These are phyloP conservation scores for Vinca minor DNA, from an alignment of 257 asterid genomes.

Conservation along the genomic window DNA sequence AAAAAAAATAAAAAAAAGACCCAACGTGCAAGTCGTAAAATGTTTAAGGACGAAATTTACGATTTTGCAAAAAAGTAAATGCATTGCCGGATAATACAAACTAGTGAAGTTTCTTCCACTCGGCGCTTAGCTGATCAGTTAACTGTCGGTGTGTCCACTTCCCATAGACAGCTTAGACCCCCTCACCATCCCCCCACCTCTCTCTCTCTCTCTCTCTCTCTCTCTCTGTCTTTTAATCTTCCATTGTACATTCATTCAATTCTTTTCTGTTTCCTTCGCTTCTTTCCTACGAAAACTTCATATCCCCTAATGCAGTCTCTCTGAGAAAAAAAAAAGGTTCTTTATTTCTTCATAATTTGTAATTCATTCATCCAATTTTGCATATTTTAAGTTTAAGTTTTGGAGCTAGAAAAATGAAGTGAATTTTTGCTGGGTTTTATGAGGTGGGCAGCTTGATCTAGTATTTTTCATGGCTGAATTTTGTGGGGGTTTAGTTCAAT, in stretches of 20 bases:
- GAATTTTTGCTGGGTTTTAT: conserved; percentile 14
- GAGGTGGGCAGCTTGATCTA: conserved; percentile 12
- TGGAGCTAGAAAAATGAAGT: conserved; percentile 2
- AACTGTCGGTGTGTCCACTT: conserved; percentile 36
- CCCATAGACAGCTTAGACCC: conserved; percentile 5
- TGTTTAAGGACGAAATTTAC: too few relatives aligned
- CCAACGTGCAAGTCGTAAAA: too few relatives aligned
- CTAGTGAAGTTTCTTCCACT: neutral
- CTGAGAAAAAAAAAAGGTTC: conserved; percentile 2
- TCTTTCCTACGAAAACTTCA: conserved; percentile 16
- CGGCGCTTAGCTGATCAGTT: conserved; percentile 10
- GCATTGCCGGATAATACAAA: too few relatives aligned
- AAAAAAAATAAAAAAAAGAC: too few relatives aligned
- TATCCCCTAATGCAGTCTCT: neutral
- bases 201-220: neutral
- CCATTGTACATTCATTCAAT: conserved; percentile 4
- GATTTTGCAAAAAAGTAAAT: too few relatives aligned
- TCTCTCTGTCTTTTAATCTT: neutral
- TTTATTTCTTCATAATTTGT: conserved; percentile 9
- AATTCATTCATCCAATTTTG: conserved; percentile 13
- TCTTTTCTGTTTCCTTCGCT: conserved; percentile 23
- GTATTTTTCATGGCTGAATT: conserved; percentile 1
- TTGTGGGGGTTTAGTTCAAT: conserved; percentile 17
- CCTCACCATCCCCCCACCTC: conserved; percentile 9
- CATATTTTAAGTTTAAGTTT: neutral